Conservation (phyloP, 495 filamentous ascomycete genomes). For the Podospora fimiseda region DNA sequence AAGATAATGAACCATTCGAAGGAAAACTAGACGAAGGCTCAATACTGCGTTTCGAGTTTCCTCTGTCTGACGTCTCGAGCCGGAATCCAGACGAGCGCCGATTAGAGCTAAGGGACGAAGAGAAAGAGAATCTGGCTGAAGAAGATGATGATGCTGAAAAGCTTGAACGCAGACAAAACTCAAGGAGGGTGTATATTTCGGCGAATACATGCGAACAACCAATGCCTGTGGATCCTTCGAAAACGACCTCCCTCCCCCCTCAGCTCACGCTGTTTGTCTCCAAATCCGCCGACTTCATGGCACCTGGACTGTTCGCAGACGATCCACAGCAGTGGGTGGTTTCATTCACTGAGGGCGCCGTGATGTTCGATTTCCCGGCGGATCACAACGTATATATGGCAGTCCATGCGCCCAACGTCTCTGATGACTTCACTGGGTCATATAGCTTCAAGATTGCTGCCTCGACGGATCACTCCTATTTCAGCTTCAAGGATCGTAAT, state of each 20-base stretch:
- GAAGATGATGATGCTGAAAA: conserved; percentile 12
- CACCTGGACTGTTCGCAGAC: conserved; percentile 58
- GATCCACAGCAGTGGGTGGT: conserved; percentile 37
- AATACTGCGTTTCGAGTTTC: conserved; percentile 37
- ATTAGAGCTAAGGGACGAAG: conserved; percentile 18
- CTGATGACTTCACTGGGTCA: conserved; percentile 45
- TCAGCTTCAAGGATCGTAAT: conserved; percentile 44
- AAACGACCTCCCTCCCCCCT: conserved; percentile 43
- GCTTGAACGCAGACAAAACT: conserved; percentile 22
- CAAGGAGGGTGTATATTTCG: conserved; percentile 63
- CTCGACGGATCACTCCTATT: conserved; percentile 72
- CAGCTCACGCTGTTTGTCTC: conserved; percentile 78
- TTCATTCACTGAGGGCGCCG: conserved; percentile 53
- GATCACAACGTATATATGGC: conserved; percentile 65
- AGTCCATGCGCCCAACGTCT: conserved; percentile 59
- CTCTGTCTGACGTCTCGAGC: conserved; percentile 8
- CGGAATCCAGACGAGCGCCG: conserved; percentile 3
- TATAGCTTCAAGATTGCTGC: conserved; percentile 77
- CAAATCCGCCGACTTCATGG: conserved; percentile 51
- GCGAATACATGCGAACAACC: conserved; percentile 78
- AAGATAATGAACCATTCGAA: conserved; percentile 55
- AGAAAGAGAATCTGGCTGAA: conserved; percentile 6
- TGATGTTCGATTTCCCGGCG: conserved; percentile 46
- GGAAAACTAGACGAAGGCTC: conserved; percentile 53
- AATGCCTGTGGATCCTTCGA: conserved; percentile 34